These are phyloP conservation scores for Zelopaecilomyces penicillatus DNA, from an alignment of 2,329 filamentous ascomycete genomes.

Conservation along the genomic window DNA sequence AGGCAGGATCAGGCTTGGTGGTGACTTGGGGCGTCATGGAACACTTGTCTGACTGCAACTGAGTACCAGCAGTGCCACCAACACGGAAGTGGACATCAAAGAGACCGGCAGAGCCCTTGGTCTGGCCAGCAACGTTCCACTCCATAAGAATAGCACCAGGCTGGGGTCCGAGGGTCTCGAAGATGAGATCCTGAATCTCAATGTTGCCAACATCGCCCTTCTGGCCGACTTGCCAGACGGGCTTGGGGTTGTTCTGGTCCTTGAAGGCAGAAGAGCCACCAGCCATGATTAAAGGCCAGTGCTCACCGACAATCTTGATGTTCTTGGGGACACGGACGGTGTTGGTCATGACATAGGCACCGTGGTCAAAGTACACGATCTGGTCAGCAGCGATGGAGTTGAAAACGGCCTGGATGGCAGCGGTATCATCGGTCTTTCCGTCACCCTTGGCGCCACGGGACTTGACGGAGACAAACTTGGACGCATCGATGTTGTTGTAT, in stretches of 20 bases:
- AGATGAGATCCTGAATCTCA: slow-evolving; percentile 81
- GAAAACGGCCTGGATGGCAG: slow-evolving; percentile 70
- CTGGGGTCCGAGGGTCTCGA: slow-evolving; percentile 74
- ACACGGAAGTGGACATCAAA: slow-evolving; percentile 97
- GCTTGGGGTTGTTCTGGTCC: slow-evolving; percentile 65
- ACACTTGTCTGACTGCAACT: slow-evolving; percentile 73
- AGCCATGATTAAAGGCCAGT: slow-evolving; percentile 86
- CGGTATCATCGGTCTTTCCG: slow-evolving; percentile 78
- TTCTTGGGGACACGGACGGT: slow-evolving; percentile 68
- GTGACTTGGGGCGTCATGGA: slow-evolving; percentile 61
- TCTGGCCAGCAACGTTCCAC: slow-evolving; percentile 71
- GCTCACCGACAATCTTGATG: slow-evolving; percentile 81
- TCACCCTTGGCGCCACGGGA: slow-evolving; percentile 78
- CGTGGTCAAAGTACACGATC: slow-evolving; percentile 68
- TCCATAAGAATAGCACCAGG: slow-evolving; percentile 85
- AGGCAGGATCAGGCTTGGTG: slow-evolving; percentile 55
- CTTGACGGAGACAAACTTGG: slow-evolving; percentile 76
- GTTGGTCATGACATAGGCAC: slow-evolving; percentile 60
- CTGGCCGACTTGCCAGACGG: slow-evolving; percentile 80
- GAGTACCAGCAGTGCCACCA: slow-evolving; percentile 75
- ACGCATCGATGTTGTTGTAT: slow-evolving; percentile 61
- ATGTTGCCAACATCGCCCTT: slow-evolving; percentile 68
- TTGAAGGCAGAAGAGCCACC: slow-evolving; percentile 62
- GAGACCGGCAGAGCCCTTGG: slow-evolving; percentile 64
- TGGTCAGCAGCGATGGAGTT: slow-evolving; percentile 55